phyloP scores from a whole-genome alignment of 345 rosid genomes.

The thale cress (Arabidopsis thaliana) region TAIR10.1 NC_003070.9:30194001-30194500 shows the following conservation, averaged over 20 bases:
- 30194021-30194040: slow-evolving; percentile 86
- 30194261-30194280: slow-evolving; percentile 40
- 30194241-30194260: slow-evolving; percentile 35
- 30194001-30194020: slow-evolving; percentile 95
- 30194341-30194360: slow-evolving; percentile 29
- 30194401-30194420: slow-evolving; percentile 14
- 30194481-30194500: neutral
- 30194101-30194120: slow-evolving; percentile 88
- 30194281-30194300: neutral
- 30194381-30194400: neutral
- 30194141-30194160: slow-evolving; percentile 93
- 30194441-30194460: slow-evolving; percentile 8
- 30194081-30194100: slow-evolving; percentile 82
- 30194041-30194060: slow-evolving; percentile 96
- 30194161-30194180: slow-evolving; percentile 82
- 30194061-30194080: slow-evolving; percentile 73
- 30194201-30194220: slow-evolving; percentile 57
- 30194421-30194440: slow-evolving; percentile 11
- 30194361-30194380: slow-evolving; percentile 32
- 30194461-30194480: slow-evolving; percentile 11
- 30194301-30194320: slow-evolving; percentile 1
- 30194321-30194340: slow-evolving; percentile 17
- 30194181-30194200: slow-evolving; percentile 70
- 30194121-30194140: slow-evolving; percentile 75
- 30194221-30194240: slow-evolving; percentile 45